A percentile compares a stretch with the other conserved stretches of the same genome.
phyloP scores from a whole-genome alignment of 495 filamentous ascomycete species.

The Trichoderma orchidacearum region DNA sequence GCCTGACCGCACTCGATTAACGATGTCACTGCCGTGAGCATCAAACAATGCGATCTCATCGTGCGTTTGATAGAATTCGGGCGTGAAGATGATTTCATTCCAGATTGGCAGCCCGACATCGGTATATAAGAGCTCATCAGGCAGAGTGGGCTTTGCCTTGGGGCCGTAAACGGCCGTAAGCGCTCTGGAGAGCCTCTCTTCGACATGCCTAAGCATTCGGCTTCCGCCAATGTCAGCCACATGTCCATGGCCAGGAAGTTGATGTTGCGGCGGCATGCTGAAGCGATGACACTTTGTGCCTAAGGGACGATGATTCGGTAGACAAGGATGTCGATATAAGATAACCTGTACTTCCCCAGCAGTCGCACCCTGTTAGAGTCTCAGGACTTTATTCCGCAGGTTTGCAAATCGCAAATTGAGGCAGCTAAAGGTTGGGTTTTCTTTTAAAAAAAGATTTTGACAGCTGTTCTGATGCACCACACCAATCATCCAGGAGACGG shows the following conservation, averaged over 20 bases:
- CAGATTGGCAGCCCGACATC: neutral
- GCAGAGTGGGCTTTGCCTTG: neutral
- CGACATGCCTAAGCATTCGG: neutral
- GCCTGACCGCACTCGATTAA: neutral
- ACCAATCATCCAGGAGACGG: too few relatives aligned
- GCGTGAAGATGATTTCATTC: slow-evolving; percentile 2
- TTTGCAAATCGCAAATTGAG: too few relatives aligned
- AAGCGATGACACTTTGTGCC: neutral
- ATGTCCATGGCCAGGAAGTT: neutral
- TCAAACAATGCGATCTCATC: slow-evolving; percentile 4
- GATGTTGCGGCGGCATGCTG: neutral
- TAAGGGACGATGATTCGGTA: neutral
- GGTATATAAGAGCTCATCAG: slow-evolving; percentile 2
- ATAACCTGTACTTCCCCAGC: neutral
- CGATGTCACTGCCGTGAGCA: neutral
- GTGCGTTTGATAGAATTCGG: slow-evolving; percentile 2
- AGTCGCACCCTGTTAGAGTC: neutral
- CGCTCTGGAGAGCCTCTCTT: neutral
- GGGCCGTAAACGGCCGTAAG: neutral
- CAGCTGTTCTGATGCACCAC: too few relatives aligned
- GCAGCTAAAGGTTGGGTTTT: too few relatives aligned
- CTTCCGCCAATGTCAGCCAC: slow-evolving; percentile 4
- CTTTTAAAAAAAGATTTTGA: too few relatives aligned
- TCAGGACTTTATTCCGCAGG: neutral
- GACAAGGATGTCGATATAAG: neutral